phyloP scores from a whole-genome alignment of 106 monocot genomes.

The Ottelia alismoides region DNA sequence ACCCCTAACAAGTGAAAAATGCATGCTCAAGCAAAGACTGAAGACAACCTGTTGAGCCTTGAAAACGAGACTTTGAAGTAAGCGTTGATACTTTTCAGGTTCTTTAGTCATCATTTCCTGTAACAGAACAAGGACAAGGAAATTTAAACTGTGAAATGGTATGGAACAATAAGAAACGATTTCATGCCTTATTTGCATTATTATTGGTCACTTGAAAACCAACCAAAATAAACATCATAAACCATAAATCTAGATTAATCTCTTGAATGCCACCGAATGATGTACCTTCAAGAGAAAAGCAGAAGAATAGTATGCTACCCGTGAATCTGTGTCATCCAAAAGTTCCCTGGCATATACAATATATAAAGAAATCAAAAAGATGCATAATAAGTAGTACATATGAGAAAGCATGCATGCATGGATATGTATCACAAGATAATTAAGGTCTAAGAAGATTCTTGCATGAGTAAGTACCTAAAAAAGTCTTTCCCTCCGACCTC shows the following conservation, averaged over 20 bases:
- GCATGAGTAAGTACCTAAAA: slow-evolving; percentile 80
- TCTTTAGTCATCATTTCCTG: slow-evolving; percentile 98
- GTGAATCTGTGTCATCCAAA: slow-evolving; percentile 87
- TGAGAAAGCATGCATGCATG: no score
- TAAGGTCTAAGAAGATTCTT: no score
- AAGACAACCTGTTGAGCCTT: slow-evolving; percentile 85
- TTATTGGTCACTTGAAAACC: not conserved
- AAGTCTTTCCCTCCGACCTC: slow-evolving; percentile 97
- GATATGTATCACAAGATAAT: no score
- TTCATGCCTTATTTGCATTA: not conserved
- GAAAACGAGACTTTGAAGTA: slow-evolving; percentile 85
- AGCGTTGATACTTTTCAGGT: slow-evolving; percentile 81
- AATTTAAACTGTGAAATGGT: not conserved
- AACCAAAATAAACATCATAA: slow-evolving; percentile 2
- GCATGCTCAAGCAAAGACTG: not conserved
- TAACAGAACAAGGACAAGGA: slow-evolving; percentile 4
- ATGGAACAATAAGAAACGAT: not conserved
- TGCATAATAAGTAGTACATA: not conserved
- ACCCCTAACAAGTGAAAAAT: not conserved
- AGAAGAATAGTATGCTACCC: slow-evolving; percentile 96
- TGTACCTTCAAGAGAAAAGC: slow-evolving; percentile 89
- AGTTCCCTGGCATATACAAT: slow-evolving; percentile 40
- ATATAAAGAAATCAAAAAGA: not conserved
- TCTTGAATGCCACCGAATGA: no score
- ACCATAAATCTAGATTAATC: no score